phyloP scores from a whole-genome alignment of 306 rosid genomes.

The Inga laurina region DNA sequence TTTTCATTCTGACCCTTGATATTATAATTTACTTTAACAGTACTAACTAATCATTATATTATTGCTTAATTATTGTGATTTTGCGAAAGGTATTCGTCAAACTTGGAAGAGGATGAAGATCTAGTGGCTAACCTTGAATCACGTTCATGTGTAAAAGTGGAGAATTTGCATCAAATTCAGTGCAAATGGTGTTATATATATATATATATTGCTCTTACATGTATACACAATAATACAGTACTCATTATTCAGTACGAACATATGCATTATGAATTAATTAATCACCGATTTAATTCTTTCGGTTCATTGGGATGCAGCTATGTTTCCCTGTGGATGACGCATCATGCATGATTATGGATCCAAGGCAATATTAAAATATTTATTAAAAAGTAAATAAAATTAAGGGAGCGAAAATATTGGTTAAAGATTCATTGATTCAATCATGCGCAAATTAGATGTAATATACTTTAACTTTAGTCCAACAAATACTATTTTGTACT shows the following conservation, averaged over 20 bases:
- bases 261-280: constrained; percentile 35
- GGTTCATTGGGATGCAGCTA: constrained; percentile 34
- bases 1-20: neutral
- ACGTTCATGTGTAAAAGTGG: constrained; percentile 43
- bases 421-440: neutral
- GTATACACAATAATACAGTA: neutral
- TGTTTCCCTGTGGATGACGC: constrained; percentile 1
- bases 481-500: neutral
- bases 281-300: constrained; percentile 30
- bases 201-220: neutral
- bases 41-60: neutral
- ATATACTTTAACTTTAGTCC: too few species aligned
- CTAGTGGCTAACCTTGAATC: constrained; percentile 48
- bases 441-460: neutral
- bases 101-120: constrained; percentile 26
- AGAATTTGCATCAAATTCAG: constrained; percentile 76
- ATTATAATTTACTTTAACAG: neutral
- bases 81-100: constrained; percentile 27
- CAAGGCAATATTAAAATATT: constrained; percentile 27
- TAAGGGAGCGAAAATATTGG: neutral
- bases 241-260: constrained; percentile 35
- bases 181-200: constrained; percentile 36
- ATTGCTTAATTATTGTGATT: constrained; percentile 12
- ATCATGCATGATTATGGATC: constrained; percentile 54
- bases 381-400: neutral